Evolutionary conservation across 2,329 filamentous ascomycete genomes (phyloP).

Genomic region (Colletotrichum agaves): DNA sequence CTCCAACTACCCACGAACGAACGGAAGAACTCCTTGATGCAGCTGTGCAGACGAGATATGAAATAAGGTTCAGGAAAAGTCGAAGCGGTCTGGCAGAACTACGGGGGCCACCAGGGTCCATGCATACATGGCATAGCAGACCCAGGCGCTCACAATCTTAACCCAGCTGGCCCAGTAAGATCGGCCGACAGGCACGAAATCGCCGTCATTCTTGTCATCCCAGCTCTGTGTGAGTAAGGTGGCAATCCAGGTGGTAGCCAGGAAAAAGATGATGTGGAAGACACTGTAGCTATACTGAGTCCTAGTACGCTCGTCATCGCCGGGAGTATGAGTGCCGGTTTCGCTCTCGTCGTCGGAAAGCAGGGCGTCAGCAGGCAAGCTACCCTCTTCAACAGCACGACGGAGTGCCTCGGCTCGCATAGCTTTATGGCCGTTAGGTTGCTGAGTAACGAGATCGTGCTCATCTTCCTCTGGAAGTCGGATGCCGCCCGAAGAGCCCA

Average conservation of each 20-base stretch:
- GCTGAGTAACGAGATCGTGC: slow-evolving; percentile 87
- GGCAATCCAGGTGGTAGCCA: slow-evolving; percentile 95
- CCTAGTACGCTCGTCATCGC: slow-evolving; percentile 87
- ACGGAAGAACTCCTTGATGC: background rate
- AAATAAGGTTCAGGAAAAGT: slow-evolving; percentile 55
- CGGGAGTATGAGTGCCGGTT: slow-evolving; percentile 65
- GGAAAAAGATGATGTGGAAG: slow-evolving; percentile 98
- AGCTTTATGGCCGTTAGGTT: slow-evolving; percentile 82
- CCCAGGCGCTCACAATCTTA: slow-evolving; percentile 98
- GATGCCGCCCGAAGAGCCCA: slow-evolving; percentile 69
- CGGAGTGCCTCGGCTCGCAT: slow-evolving; percentile 94
- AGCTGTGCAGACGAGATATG: background rate
- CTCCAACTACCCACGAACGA: background rate
- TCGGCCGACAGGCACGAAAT: slow-evolving; percentile 92
- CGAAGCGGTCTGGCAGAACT: slow-evolving; percentile 87
- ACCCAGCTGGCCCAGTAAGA: slow-evolving; percentile 99
- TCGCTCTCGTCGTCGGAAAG: slow-evolving; percentile 78
- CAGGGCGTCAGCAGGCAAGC: slow-evolving; percentile 88
- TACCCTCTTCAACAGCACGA: slow-evolving; percentile 91
- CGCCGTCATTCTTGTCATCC: slow-evolving; percentile 70
- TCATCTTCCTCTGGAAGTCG: slow-evolving; percentile 78
- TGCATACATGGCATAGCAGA: slow-evolving; percentile 92
- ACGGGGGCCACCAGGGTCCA: slow-evolving; percentile 94
- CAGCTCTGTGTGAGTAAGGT: slow-evolving; percentile 83
- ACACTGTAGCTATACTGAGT: slow-evolving; percentile 97